Evolutionary conservation across 1,139 yeast species (phyloP).

Genomic region (Saccharomycopsis crataegensis): DNA sequence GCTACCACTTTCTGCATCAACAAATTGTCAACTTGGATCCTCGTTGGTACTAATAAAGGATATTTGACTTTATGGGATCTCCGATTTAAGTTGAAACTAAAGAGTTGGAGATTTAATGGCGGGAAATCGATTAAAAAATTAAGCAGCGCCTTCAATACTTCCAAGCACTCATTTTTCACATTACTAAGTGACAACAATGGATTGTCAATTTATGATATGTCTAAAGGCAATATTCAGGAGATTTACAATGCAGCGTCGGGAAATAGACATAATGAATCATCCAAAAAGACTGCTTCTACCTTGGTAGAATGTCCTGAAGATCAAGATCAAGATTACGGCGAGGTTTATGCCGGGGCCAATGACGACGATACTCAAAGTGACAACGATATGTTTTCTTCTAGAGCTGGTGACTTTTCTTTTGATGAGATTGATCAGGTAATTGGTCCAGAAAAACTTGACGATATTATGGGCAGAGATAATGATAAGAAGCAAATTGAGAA

Average conservation of each 20-base stretch:
- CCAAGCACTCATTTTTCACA: constrained; percentile 12
- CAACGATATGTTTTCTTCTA: neutral
- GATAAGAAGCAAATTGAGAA: neutral
- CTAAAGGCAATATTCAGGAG: constrained; percentile 28
- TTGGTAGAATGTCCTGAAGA: neutral
- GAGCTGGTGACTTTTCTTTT: constrained; percentile 8
- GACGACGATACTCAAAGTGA: constrained; percentile 2
- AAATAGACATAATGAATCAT: neutral
- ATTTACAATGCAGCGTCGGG: constrained; percentile 3
- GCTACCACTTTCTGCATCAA: constrained; percentile 58
- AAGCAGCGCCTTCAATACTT: constrained; percentile 18
- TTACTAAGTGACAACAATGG: constrained; percentile 14
- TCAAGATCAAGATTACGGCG: neutral
- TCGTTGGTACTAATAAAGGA: constrained; percentile 73
- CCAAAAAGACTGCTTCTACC: neutral
- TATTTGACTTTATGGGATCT: constrained; percentile 75
- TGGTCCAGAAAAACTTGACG: constrained; percentile 10
- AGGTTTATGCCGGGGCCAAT: neutral
- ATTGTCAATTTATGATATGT: constrained; percentile 39
- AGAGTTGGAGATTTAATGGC: constrained; percentile 52
- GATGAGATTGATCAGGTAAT: constrained; percentile 7
- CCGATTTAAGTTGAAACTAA: constrained; percentile 54
- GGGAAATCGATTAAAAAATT: constrained; percentile 42
- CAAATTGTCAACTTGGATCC: constrained; percentile 47
- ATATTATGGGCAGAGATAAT: neutral